A percentile compares a stretch with the other conserved stretches of the same genome.
phyloP scores from a whole-genome alignment of 2,329 filamentous ascomycete species.

The Trichophyton verrucosum region DNA sequence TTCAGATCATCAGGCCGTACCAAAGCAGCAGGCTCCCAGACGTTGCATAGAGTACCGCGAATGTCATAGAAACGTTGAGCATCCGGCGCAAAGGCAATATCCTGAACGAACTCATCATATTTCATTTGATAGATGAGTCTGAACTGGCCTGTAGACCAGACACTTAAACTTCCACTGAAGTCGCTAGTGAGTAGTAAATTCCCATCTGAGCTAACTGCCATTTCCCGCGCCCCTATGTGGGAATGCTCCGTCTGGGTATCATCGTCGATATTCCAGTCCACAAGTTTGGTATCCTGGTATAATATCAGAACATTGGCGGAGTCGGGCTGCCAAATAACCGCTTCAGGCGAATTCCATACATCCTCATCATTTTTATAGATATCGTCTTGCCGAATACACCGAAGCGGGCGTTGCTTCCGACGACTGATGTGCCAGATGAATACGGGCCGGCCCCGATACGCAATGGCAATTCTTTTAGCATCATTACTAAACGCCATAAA shows the following conservation, averaged over 20 bases:
- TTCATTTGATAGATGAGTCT: background rate
- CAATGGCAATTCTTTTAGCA: conserved; percentile 13
- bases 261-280: conserved; percentile 9
- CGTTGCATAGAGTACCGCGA: conserved; percentile 17
- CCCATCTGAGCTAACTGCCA: conserved; percentile 17
- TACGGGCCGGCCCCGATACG: conserved; percentile 13
- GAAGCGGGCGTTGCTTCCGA: background rate
- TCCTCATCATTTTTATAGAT: background rate
- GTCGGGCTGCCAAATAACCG: conserved; percentile 9
- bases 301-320: conserved; percentile 6
- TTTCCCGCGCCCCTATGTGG: conserved; percentile 14
- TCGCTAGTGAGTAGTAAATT: conserved; percentile 16
- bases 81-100: conserved; percentile 19
- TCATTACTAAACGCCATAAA: conserved; percentile 13
- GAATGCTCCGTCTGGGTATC: conserved; percentile 7
- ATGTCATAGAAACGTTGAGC: conserved; percentile 20
- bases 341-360: conserved; percentile 5
- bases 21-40: conserved; percentile 21
- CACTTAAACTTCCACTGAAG: too few species aligned
- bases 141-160: too few species aligned
- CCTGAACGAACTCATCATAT: conserved; percentile 8
- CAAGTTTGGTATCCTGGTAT: conserved; percentile 9
- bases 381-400: conserved; percentile 5
- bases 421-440: conserved; percentile 11
- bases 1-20: conserved; percentile 12